Base-by-base conservation (phyloP, 1,139 yeast genomes). In the Kodamaea fungicola region DNA sequence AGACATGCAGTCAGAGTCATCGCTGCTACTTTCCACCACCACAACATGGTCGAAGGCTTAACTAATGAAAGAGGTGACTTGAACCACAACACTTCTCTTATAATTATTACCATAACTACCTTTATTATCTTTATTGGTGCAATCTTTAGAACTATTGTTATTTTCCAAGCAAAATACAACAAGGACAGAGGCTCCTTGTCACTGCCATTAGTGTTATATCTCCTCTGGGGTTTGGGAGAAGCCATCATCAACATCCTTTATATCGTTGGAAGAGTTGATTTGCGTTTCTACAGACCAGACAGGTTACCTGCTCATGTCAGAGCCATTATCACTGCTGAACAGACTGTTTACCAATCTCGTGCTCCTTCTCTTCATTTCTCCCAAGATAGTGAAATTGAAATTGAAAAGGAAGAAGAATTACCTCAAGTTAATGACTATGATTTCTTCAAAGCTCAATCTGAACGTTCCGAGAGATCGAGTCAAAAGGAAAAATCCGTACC, bases 251-350 rank as follows among this genome's bases (percentile, higher is more conserved):
- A 67, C 46, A 21, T 59, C 4, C 46, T 67, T 27, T 69, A 67
- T 45, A 51, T 70, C 34, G 47, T 68, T 21, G 74, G 74, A 8
- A 62, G 76, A 52, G 72, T 66, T 26, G 76, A 70, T 48, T 61
- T 70, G 45, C 52, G 76, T 42, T 70, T 69, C 54, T 70, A 70
- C 55, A 62, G 71, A 45, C 75, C 76, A 31, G 74, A 69, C 51
- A 49, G 55, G 9, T 62, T 69, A 43, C 74, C 74, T 2, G 49
- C 47, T 12, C 54, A 52, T 39, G 69, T 68, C 30, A 54, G 71
- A 45, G 52, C 60, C 9, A 67, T 68, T 44, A 55, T 67, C 33
- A 67, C 74, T 2, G 74, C 74, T 2, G 69, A 67, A 43, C 72
- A 66, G 45, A 55, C 65, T 3, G 37, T 19, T 3, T 32, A 27